phyloP scores from a whole-genome alignment of 2,329 filamentous ascomycete genomes.

The Fusarium nygamai region DNA sequence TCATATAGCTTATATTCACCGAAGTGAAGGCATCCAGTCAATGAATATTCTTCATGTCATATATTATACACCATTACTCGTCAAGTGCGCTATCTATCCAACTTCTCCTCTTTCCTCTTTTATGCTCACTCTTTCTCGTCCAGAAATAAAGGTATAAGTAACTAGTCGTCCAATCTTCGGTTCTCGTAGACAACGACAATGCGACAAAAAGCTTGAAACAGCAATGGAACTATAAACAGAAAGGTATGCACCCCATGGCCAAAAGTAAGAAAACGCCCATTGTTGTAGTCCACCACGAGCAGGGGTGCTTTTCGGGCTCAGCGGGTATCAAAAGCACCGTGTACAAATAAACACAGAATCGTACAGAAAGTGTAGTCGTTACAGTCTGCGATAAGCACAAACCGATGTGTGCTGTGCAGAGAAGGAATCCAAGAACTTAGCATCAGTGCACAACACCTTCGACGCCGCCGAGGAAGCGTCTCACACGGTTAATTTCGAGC shows the following conservation, averaged over 20 bases:
- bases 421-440: neutral
- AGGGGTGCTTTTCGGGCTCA: conserved; percentile 34
- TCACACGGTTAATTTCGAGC: conserved; percentile 78
- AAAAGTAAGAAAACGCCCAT: conserved; percentile 28
- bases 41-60: conserved; percentile 27
- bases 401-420: neutral
- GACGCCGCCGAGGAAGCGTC: conserved; percentile 82
- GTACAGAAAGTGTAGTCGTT: conserved; percentile 36
- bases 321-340: conserved; percentile 43
- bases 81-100: conserved; percentile 8
- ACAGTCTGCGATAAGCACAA: conserved; percentile 21
- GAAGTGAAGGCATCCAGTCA: conserved; percentile 3
- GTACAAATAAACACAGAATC: conserved; percentile 26
- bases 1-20: neutral
- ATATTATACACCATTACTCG: conserved; percentile 24
- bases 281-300: conserved; percentile 35
- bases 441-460: conserved; percentile 66
- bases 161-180: conserved; percentile 12
- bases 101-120: neutral
- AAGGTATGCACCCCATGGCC: neutral
- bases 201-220: neutral
- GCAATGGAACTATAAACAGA: neutral
- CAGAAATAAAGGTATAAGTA: conserved; percentile 1
- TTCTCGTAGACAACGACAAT: conserved; percentile 23
- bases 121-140: neutral